phyloP scores from a whole-genome alignment of 331 rosid species.

The Spiraea crenata region DNA sequence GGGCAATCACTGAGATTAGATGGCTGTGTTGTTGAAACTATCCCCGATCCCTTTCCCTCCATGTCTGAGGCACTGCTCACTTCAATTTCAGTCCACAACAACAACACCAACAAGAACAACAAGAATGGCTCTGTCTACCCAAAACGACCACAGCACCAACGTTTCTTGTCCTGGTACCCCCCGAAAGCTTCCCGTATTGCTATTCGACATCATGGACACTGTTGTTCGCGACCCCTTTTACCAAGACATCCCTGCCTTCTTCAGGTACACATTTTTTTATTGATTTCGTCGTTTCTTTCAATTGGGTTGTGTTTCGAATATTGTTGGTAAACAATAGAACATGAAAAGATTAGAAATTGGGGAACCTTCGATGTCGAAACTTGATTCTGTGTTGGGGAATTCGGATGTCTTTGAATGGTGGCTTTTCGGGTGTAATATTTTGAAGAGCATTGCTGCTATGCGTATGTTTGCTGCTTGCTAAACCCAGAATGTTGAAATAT shows the following conservation, averaged over 20 bases:
- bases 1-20: not conserved
- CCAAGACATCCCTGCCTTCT: slow-evolving; percentile 79
- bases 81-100: not conserved
- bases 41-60: slow-evolving; percentile 22
- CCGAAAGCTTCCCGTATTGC: slow-evolving; percentile 66
- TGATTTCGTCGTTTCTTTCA: not conserved
- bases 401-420: not conserved
- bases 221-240: slow-evolving; percentile 94
- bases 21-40: slow-evolving; percentile 29
- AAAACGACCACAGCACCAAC: slow-evolving; percentile 2
- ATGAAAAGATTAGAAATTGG: not conserved
- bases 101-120: no score
- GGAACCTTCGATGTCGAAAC: not conserved
- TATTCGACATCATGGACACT: slow-evolving; percentile 92
- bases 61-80: slow-evolving; percentile 14
- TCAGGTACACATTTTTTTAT: slow-evolving; percentile 40
- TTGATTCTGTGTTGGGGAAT: not conserved
- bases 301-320: not conserved
- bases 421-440: not conserved
- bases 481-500: not conserved
- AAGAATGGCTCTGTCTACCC: slow-evolving; percentile 19
- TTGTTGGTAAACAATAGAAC: not conserved
- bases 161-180: slow-evolving; percentile 12
- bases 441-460: no score
- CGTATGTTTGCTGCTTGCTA: not conserved